Conservation (phyloP, 179 eudicot genomes). For the Patellifolia procumbens region DNA sequence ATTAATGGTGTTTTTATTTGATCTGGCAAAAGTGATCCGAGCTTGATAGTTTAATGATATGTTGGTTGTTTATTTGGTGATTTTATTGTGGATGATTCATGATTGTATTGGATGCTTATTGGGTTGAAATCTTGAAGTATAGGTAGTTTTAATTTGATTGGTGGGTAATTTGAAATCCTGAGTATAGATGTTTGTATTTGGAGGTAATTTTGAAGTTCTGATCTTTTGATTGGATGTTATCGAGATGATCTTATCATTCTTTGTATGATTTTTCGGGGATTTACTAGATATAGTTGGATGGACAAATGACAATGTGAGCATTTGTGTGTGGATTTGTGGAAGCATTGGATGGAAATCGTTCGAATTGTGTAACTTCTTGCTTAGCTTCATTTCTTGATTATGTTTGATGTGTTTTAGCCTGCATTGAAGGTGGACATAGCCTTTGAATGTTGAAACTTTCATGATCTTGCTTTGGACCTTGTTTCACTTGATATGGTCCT, state of each 20-base stretch:
- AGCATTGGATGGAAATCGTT: not conserved
- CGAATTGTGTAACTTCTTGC: too few relatives aligned
- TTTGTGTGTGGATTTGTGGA: not conserved
- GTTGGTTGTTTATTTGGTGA: not conserved
- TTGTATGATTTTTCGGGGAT: not conserved
- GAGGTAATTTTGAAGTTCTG: not conserved
- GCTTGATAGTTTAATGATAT: not conserved
- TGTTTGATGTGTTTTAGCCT: not conserved
- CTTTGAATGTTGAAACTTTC: not conserved
- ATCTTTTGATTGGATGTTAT: not conserved
- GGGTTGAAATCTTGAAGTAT: not conserved
- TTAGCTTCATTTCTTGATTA: not conserved
- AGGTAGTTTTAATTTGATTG: not conserved
- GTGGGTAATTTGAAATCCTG: not conserved
- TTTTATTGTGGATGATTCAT: not conserved
- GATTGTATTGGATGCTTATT: too few relatives aligned
- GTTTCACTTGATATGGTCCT: too few relatives aligned
- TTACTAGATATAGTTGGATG: not conserved
- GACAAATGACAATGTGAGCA: not conserved
- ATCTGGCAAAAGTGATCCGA: not conserved
- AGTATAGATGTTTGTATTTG: not conserved
- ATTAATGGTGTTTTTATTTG: not conserved
- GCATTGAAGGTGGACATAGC: not conserved
- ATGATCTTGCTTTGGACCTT: not conserved
- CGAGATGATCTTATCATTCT: not conserved